Evolutionary conservation across 202 grass and related monocot genomes (phyloP).

Genomic region (Setaria italica): DNA sequence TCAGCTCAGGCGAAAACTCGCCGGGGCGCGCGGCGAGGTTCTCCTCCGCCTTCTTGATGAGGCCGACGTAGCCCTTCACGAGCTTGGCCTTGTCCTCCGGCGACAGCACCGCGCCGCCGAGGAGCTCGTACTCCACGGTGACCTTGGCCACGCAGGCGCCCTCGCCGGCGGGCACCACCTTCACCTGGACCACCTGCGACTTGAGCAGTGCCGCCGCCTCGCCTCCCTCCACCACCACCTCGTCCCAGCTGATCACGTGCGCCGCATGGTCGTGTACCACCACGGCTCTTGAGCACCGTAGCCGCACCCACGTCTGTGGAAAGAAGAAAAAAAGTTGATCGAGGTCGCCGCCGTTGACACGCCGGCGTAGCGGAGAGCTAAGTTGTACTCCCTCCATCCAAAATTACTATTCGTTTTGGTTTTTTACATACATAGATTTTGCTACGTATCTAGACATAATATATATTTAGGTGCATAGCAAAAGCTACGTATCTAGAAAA

Average conservation of each 20-base stretch:
- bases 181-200: slow-evolving; percentile 4
- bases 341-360: no score
- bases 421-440: no score
- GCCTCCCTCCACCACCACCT: slow-evolving; percentile 35
- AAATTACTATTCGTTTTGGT: no score
- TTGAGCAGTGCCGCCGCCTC: slow-evolving; percentile 23
- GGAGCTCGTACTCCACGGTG: slow-evolving; percentile 41
- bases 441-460: no score
- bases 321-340: no score
- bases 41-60: slow-evolving; percentile 42
- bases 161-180: slow-evolving; percentile 20
- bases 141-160: slow-evolving; percentile 34
- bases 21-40: slow-evolving; percentile 48
- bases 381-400: no score
- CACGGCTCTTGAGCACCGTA: slow-evolving; percentile 18
- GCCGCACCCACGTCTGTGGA: background rate
- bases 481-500: no score
- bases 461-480: no score
- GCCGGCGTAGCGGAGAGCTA: no score
- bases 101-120: background rate
- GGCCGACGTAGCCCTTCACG: background rate
- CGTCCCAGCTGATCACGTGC: background rate
- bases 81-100: slow-evolving; percentile 28
- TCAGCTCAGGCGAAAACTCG: slow-evolving; percentile 14
- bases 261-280: background rate